phyloP scores from a whole-genome alignment of 805 yeast genomes.

The Sugiyamaella mastotermitis region DNA sequence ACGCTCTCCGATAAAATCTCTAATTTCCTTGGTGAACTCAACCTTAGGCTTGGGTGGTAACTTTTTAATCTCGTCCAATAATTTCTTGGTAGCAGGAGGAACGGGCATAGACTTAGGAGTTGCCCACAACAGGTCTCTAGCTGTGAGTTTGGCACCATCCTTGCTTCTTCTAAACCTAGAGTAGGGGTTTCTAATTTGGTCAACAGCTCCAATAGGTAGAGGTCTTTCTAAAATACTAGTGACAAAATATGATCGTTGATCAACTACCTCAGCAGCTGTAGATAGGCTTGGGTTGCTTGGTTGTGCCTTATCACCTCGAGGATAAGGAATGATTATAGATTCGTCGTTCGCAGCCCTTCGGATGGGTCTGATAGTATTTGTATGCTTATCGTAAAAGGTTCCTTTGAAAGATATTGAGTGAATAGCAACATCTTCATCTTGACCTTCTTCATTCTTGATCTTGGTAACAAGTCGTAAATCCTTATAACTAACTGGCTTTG shows the following conservation, averaged over 20 bases:
- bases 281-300: slow-evolving; percentile 30
- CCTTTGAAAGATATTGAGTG: slow-evolving; percentile 65
- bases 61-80: slow-evolving; percentile 28
- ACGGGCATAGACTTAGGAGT: slow-evolving; percentile 76
- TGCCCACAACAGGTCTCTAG: slow-evolving; percentile 45
- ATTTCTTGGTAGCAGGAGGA: slow-evolving; percentile 43
- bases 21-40: slow-evolving; percentile 46
- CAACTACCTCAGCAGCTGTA: slow-evolving; percentile 38
- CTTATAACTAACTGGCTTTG: slow-evolving; percentile 51
- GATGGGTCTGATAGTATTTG: slow-evolving; percentile 67
- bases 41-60: slow-evolving; percentile 28
- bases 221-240: slow-evolving; percentile 61
- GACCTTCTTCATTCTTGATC: slow-evolving; percentile 58
- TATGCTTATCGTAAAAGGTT: slow-evolving; percentile 64
- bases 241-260: slow-evolving; percentile 70
- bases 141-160: slow-evolving; percentile 47
- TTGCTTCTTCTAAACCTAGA: slow-evolving; percentile 55
- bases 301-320: slow-evolving; percentile 57
- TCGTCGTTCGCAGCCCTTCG: slow-evolving; percentile 69
- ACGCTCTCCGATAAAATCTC: slow-evolving; percentile 45
- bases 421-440: slow-evolving; percentile 67
- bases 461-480: slow-evolving; percentile 75
- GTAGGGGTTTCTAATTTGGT: slow-evolving; percentile 69
- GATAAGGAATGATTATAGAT: slow-evolving; percentile 82
- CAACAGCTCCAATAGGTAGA: slow-evolving; percentile 59